Base-by-base conservation (phyloP, 148 eudicot genomes). In the Fagopyrum homotropicum region DNA sequence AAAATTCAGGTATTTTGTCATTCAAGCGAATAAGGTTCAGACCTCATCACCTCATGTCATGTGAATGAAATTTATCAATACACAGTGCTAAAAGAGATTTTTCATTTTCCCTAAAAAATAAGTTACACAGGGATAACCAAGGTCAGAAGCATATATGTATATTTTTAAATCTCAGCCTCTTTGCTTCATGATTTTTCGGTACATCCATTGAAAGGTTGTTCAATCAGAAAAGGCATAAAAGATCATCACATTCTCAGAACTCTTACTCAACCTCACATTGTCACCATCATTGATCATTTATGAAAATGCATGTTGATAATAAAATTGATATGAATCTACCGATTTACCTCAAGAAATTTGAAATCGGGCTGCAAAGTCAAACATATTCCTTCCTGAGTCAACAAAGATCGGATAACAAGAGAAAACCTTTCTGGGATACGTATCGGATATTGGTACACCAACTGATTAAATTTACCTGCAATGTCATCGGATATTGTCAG, bases 351-450 rank as follows among this genome's bases (percentile, higher is more conserved):
- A 72, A 95, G 93, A 86, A 95, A 95, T 77, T 95, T 95, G 80
- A 95, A 95, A 82, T 88, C 92, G 6, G 96, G 98, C 81, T 95
- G 57, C 80, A 95, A 79, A 22, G 93, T 90, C 81, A 95, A 89
- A 86, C 98, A 95, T 50, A 95, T 95, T 76, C 98, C 98, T 85
- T 95, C 98, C 81, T 95, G 98, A 63, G 98, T 95, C 89, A 95
- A 88, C 16, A 95, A 81, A 83, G 98, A 90, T 55, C 98, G 93
- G 79, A 95, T 95, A 77, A 95, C 98, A 72, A 95, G 93, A 72
- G 98, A 95, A 85, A 95, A 95, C 83, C 98, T 90, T 84, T 92
- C 98, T 5, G 98, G 98, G 66, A 95, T 95, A 40, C 97, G 93
- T 69, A 95, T 95, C 7, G 98, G 98, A 84, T 95, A 95, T 74